Percentiles rank a stretch among this genome's conserved stretches.
phyloP scores from a whole-genome alignment of 495 filamentous ascomycete genomes.

The Viridothelium virens region DNA sequence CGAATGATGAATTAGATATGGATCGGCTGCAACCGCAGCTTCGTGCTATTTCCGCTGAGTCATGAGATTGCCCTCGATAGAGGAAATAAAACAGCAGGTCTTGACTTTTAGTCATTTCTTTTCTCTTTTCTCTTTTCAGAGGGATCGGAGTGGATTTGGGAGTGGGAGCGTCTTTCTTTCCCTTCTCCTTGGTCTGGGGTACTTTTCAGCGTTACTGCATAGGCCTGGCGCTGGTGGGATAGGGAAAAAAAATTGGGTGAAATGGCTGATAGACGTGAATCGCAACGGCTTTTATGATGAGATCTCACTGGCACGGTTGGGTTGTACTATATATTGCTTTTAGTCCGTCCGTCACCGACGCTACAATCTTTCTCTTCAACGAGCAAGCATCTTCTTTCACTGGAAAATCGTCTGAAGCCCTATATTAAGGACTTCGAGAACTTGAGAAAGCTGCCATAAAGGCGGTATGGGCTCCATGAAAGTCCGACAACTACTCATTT shows the following conservation, averaged over 20 bases:
- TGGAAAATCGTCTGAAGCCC: not conserved
- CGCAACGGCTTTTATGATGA: not conserved
- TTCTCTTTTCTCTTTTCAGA: no score
- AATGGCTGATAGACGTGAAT: not conserved
- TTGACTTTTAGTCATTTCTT: no score
- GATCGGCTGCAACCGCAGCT: conserved; percentile 4
- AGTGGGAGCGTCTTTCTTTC: not conserved
- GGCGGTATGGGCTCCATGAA: no score
- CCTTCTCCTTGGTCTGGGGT: not conserved
- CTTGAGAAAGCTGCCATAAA: no score
- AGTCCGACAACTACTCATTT: no score
- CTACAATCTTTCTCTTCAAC: not conserved
- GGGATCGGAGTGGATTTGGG: no score
- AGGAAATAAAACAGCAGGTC: no score
- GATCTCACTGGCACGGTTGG: not conserved
- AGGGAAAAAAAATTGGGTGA: not conserved
- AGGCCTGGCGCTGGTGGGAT: not conserved
- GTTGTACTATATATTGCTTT: not conserved
- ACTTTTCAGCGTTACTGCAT: not conserved
- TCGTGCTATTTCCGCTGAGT: not conserved
- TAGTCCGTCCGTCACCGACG: not conserved
- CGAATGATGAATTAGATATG: not conserved
- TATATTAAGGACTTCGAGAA: no score
- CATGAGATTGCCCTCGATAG: not conserved
- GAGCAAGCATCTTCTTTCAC: not conserved